phyloP scores from a whole-genome alignment of 192 early-diverging fungal species.

The Ambispora gerdemannii region DNA sequence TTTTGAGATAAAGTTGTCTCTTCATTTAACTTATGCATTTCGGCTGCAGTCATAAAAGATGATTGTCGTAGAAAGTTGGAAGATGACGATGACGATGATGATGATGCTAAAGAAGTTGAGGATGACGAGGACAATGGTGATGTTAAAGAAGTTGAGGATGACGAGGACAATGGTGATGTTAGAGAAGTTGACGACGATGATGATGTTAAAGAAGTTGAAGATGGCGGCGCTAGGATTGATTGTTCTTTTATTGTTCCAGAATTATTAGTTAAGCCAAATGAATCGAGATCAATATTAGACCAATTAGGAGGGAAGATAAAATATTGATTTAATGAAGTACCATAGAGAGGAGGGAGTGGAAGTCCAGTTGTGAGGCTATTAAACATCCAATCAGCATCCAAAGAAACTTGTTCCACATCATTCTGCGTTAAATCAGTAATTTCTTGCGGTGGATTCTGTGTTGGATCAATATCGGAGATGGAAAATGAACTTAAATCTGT shows the following conservation, averaged over 20 bases:
- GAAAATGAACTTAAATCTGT: too few relatives aligned
- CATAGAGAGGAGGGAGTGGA: background rate
- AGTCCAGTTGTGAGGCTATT: background rate
- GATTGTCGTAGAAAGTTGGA: background rate
- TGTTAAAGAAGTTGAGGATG: background rate
- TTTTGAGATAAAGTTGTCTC: too few relatives aligned
- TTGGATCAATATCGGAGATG: too few relatives aligned
- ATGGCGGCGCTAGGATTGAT: background rate
- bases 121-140: background rate
- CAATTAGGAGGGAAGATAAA: background rate
- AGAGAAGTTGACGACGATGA: background rate
- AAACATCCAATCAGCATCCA: background rate
- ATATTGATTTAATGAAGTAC: background rate
- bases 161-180: background rate
- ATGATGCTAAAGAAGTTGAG: background rate
- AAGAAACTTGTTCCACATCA: background rate
- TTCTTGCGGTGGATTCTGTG: too few relatives aligned
- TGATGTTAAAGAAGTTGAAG: background rate
- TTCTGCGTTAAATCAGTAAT: too few relatives aligned
- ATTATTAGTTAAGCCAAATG: background rate
- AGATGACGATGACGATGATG: background rate
- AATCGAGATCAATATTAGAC: background rate
- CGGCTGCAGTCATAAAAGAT: background rate
- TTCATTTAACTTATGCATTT: too few relatives aligned
- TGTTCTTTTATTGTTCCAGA: background rate